Conservation (phyloP, 2,329 filamentous ascomycete species). For the Coniochaeta hoffmannii region DNA sequence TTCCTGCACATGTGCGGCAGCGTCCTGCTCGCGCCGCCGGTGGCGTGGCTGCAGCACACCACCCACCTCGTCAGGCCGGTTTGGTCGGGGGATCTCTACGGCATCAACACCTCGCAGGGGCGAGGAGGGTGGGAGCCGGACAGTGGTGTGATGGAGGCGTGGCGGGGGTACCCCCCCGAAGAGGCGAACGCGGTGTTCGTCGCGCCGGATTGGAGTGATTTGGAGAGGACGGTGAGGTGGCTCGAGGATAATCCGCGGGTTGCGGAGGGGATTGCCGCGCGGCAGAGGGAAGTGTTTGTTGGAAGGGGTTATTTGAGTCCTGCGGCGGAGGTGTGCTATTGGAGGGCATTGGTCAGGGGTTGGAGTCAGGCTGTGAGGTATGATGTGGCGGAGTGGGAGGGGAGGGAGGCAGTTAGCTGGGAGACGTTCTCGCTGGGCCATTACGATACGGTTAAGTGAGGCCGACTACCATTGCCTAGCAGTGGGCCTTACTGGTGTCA, state of each 20-base stretch:
- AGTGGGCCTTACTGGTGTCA: slow-evolving; percentile 1
- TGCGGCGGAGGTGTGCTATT: slow-evolving; percentile 40
- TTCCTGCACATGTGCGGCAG: slow-evolving; percentile 37
- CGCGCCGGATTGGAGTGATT: slow-evolving; percentile 36
- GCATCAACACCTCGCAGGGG: not conserved
- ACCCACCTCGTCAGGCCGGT: slow-evolving; percentile 34
- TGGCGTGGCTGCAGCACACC: slow-evolving; percentile 37
- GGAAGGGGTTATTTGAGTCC: slow-evolving; percentile 31
- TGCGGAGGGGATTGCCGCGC: slow-evolving; percentile 31
- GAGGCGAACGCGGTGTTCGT: slow-evolving; percentile 37
- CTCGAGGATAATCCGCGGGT: slow-evolving; percentile 29
- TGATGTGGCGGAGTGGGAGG: not conserved
- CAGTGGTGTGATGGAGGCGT: slow-evolving; percentile 14
- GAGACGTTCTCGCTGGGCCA: not conserved
- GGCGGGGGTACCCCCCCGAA: slow-evolving; percentile 23
- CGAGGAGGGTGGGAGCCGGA: not conserved
- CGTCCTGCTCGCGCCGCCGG: slow-evolving; percentile 34
- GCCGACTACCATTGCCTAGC: slow-evolving; percentile 8
- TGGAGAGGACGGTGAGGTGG: slow-evolving; percentile 32
- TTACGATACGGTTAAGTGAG: not conserved
- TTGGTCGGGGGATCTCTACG: slow-evolving; percentile 24
- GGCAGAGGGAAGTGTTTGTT: slow-evolving; percentile 31
- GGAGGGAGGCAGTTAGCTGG: not conserved
- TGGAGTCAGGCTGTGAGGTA: slow-evolving; percentile 27
- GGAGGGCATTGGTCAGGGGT: slow-evolving; percentile 34